These are phyloP conservation scores for Nothomitra cinnamomea DNA, from an alignment of 2,329 filamentous ascomycete genomes.

Conservation along the genomic window DNA sequence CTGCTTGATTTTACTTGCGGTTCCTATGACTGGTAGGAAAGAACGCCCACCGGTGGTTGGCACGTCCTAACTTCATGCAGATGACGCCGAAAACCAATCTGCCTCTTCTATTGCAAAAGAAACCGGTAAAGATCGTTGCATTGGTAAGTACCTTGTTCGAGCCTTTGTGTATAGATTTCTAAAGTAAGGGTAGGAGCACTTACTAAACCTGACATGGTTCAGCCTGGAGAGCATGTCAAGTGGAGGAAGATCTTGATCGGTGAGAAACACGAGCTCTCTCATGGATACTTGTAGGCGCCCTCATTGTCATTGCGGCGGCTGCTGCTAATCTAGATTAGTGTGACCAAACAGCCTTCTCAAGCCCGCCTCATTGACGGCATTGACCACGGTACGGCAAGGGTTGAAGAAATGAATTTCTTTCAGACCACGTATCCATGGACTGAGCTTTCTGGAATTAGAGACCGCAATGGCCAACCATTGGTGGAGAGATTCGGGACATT, in stretches of 20 bases:
- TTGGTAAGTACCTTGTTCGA: constrained; percentile 16
- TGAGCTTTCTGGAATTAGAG: constrained; percentile 21
- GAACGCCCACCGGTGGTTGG: constrained; percentile 52
- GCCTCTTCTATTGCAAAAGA: constrained; percentile 29
- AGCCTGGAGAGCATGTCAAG: constrained; percentile 33
- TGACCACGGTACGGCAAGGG: constrained; percentile 29
- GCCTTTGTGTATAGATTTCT: not conserved
- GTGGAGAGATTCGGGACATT: constrained; percentile 24
- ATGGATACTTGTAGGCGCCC: constrained; percentile 46
- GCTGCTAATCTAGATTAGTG: constrained; percentile 17
- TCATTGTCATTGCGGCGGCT: no score
- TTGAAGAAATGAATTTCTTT: constrained; percentile 36
- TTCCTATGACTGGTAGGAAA: constrained; percentile 63
- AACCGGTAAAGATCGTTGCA: constrained; percentile 22
- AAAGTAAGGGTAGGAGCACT: constrained; percentile 48
- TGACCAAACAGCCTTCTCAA: constrained; percentile 46
- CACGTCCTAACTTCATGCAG: constrained; percentile 25
- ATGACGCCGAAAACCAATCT: constrained; percentile 1
- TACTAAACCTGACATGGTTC: constrained; percentile 67
- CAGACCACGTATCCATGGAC: constrained; percentile 27
- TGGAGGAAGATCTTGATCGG: constrained; percentile 49
- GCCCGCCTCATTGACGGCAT: constrained; percentile 29
- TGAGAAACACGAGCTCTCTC: constrained; percentile 42
- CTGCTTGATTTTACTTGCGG: constrained; percentile 60
- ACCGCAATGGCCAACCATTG: constrained; percentile 22